Conservation (phyloP, 352 stramenopile species). For the Globisporangium apiculatum region DNA sequence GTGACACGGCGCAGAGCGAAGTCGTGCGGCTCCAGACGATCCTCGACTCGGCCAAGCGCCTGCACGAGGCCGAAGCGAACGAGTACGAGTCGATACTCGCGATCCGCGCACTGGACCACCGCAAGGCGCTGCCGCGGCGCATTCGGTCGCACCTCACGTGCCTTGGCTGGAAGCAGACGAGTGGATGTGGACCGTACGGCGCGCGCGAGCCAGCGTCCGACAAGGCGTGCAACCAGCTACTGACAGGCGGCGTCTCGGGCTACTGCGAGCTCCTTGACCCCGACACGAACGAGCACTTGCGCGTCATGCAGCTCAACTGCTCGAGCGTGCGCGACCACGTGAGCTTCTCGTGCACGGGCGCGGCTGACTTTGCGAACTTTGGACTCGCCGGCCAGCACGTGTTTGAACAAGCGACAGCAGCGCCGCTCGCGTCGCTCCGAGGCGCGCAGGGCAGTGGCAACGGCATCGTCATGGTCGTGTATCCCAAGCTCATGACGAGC, state of each 20-base stretch:
- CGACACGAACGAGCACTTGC: constrained; percentile 49
- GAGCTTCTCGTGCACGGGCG: constrained; percentile 45
- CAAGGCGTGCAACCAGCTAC: constrained; percentile 35
- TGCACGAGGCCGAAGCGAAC: constrained; percentile 25
- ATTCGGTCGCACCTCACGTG: constrained; percentile 39
- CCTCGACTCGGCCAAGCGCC: constrained; percentile 20
- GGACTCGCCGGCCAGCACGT: constrained; percentile 23
- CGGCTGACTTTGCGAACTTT: constrained; percentile 63
- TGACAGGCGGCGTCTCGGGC: constrained; percentile 33
- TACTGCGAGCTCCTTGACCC: constrained; percentile 63
- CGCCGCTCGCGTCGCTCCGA: constrained; percentile 15
- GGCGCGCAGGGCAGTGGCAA: constrained; percentile 25
- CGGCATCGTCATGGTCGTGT: constrained; percentile 67
- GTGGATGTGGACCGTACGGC: constrained; percentile 33
- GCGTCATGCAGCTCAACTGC: constrained; percentile 67
- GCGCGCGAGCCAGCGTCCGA: constrained; percentile 42
- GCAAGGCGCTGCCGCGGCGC: constrained; percentile 18
- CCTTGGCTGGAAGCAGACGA: constrained; percentile 58
- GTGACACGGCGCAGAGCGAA: constrained; percentile 30
- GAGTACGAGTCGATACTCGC: constrained; percentile 28
- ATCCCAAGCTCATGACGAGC: constrained; percentile 62
- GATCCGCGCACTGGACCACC: constrained; percentile 26
- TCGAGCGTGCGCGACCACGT: constrained; percentile 42
- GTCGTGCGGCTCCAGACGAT: constrained; percentile 26
- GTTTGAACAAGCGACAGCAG: constrained; percentile 16